These are phyloP conservation scores for Aspergillus pseudoviridinutans DNA, from an alignment of 2,329 filamentous ascomycete species.

Conservation along the genomic window DNA sequence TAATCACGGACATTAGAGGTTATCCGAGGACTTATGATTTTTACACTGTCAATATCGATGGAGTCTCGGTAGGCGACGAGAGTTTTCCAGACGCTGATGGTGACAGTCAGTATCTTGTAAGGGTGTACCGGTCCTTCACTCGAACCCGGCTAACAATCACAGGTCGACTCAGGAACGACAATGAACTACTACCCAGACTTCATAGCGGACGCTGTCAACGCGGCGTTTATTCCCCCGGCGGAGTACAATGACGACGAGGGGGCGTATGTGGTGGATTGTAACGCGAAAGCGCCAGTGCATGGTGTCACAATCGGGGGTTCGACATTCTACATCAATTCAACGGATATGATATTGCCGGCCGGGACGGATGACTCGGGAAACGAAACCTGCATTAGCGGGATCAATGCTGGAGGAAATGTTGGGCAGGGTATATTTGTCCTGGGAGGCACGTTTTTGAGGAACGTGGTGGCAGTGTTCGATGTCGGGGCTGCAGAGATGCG, in stretches of 20 bases:
- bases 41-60: constrained; percentile 17
- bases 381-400: constrained; percentile 13
- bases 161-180: constrained; percentile 26
- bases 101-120: constrained; percentile 13
- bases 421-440: constrained; percentile 17
- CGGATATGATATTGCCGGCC: constrained; percentile 26
- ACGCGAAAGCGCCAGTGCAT: constrained; percentile 39
- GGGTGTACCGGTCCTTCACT: neutral
- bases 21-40: constrained; percentile 12
- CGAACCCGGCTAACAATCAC: neutral
- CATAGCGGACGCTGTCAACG: constrained; percentile 35
- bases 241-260: constrained; percentile 26
- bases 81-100: constrained; percentile 4
- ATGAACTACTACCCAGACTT: constrained; percentile 35
- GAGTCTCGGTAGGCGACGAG: constrained; percentile 8
- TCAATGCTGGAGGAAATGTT: constrained; percentile 12
- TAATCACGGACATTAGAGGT: constrained; percentile 13
- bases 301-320: constrained; percentile 38
- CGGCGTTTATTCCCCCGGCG: constrained; percentile 40
- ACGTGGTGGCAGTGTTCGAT: constrained; percentile 49
- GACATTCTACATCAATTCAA: constrained; percentile 25
- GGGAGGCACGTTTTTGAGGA: constrained; percentile 47
- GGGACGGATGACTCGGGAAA: constrained; percentile 13
- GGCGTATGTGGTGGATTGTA: constrained; percentile 41
- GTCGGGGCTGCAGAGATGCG: constrained; percentile 43